Conservation (phyloP, 225 moss, liverwort and hornwort genomes). For the Marchantia paleacea region DNA sequence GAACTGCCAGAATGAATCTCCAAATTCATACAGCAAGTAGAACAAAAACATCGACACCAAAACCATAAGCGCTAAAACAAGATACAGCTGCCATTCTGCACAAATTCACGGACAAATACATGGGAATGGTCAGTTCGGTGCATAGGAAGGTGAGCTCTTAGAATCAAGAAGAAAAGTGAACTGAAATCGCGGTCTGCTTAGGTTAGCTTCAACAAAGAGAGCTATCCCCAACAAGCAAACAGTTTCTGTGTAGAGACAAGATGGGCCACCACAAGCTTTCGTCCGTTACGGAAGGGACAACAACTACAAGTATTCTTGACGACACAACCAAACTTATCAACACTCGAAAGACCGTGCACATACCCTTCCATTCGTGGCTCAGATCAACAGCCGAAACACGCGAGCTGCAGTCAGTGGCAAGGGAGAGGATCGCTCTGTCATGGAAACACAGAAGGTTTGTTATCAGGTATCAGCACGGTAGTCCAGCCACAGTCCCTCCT, state of each 20-base stretch:
- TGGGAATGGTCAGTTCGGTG: not conserved
- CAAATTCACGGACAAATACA: not conserved
- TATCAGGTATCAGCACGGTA: not conserved
- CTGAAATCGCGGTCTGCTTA: no score
- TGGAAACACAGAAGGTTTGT: not conserved
- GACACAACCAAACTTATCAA: not conserved
- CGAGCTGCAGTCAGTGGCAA: conserved; percentile 35
- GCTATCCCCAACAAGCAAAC: not conserved
- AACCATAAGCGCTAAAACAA: conserved; percentile 22
- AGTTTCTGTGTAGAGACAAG: not conserved
- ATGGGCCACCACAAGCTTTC: not conserved
- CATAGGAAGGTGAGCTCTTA: not conserved
- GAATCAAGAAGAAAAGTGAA: not conserved
- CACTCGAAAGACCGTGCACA: not conserved
- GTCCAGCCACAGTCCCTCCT: no score
- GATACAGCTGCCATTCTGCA: conserved; percentile 42
- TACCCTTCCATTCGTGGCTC: conserved; percentile 50
- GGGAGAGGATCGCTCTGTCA: conserved; percentile 34
- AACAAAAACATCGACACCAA: conserved; percentile 17
- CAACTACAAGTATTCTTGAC: not conserved
- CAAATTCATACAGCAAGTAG: conserved; percentile 19
- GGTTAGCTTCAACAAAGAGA: not conserved
- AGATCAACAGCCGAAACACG: conserved; percentile 36
- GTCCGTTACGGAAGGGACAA: not conserved
- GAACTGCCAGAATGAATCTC: conserved; percentile 27